Conservation (phyloP, 1,139 yeast genomes). For the Wickerhamomyces sp. region DNA sequence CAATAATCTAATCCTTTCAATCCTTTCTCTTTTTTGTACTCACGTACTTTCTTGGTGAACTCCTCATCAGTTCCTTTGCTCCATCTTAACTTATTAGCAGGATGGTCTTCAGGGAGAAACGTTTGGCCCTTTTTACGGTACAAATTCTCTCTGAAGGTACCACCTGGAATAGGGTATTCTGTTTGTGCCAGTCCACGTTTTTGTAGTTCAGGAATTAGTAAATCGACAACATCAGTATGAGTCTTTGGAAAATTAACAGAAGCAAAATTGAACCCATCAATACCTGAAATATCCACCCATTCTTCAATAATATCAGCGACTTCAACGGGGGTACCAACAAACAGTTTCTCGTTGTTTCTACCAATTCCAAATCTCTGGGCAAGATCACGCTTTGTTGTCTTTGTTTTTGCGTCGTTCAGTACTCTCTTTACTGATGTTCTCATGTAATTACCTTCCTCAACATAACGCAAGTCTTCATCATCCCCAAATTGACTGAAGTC, state of each 20-base stretch:
- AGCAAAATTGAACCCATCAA: constrained; percentile 35
- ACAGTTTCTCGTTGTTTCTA: constrained; percentile 28
- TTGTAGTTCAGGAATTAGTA: constrained; percentile 33
- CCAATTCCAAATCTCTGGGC: constrained; percentile 13
- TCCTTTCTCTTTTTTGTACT: neutral
- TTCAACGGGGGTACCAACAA: constrained; percentile 17
- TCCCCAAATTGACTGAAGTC: constrained; percentile 25
- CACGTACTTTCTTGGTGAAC: constrained; percentile 25
- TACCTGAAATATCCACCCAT: constrained; percentile 31
- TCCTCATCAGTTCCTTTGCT: constrained; percentile 35
- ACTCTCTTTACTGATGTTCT: constrained; percentile 21
- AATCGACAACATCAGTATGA: constrained; percentile 31
- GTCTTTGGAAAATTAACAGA: constrained; percentile 32
- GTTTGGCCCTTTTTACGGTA: constrained; percentile 21
- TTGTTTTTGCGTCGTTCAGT: constrained; percentile 12
- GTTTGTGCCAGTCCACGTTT: constrained; percentile 32
- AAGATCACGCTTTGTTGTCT: constrained; percentile 13
- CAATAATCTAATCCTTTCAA: neutral
- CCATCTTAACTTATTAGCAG: constrained; percentile 40
- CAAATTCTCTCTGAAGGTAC: constrained; percentile 26
- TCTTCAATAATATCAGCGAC: constrained; percentile 27
- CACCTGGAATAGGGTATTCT: constrained; percentile 30
- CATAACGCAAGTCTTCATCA: constrained; percentile 10
- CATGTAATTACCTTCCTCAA: constrained; percentile 19
- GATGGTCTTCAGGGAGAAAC: constrained; percentile 34